Evolutionary conservation across 148 eudicot species (phyloP).

Genomic region (Rhododendron griersonianum): DNA sequence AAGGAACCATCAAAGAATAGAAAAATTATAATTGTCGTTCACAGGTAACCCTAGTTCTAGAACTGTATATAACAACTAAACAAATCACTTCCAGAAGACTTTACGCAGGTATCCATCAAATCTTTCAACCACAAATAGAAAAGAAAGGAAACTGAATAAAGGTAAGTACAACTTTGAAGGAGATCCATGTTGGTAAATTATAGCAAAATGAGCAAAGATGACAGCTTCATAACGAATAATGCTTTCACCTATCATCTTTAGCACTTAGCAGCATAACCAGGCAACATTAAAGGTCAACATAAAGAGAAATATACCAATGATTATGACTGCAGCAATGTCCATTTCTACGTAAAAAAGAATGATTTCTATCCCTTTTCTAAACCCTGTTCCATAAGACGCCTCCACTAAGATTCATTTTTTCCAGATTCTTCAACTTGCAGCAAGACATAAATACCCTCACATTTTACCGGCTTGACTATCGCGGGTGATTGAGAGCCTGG

Average conservation of each 20-base stretch:
- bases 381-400: background rate
- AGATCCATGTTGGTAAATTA: background rate
- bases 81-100: too few species aligned
- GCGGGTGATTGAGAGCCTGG: background rate
- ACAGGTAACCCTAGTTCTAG: too few species aligned
- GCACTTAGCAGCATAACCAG: background rate
- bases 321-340: background rate
- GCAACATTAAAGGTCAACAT: background rate
- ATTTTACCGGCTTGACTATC: background rate
- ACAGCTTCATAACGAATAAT: background rate
- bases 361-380: background rate
- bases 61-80: too few species aligned
- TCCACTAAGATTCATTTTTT: background rate
- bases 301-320: background rate
- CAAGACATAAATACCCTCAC: background rate
- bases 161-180: background rate
- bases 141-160: too few species aligned
- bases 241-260: background rate
- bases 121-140: too few species aligned
- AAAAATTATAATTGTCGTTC: too few species aligned
- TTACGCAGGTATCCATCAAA: too few species aligned
- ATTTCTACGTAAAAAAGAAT: background rate
- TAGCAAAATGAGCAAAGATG: background rate
- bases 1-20: too few species aligned
- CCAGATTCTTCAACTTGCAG: background rate